Percentiles rank a stretch among this genome's conserved stretches.
phyloP scores from a whole-genome alignment of 441 rosid species.

The Syzygium syzygioides region DNA sequence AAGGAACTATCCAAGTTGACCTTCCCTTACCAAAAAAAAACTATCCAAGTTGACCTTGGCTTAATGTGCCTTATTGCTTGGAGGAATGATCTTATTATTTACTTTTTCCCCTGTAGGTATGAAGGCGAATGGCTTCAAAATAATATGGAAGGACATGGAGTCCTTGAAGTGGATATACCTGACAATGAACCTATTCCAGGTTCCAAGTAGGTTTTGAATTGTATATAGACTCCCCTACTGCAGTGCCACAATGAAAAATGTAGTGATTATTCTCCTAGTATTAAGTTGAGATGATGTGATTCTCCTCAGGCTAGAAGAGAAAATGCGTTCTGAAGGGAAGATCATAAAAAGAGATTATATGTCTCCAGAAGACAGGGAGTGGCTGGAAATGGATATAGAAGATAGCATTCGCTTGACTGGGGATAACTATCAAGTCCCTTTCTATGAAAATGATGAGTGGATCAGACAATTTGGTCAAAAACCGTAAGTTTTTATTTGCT shows the following conservation, averaged over 20 bases:
- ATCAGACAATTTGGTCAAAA: conserved; percentile 56
- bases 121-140: conserved; percentile 97
- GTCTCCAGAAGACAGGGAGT: conserved; percentile 78
- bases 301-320: conserved; percentile 65
- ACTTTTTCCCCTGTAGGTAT: conserved; percentile 37
- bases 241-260: not conserved
- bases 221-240: not conserved
- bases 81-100: not conserved
- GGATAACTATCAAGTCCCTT: conserved; percentile 53
- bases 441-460: conserved; percentile 75
- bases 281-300: conserved; percentile 1
- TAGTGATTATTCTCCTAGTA: not conserved
- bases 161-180: conserved; percentile 84
- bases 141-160: conserved; percentile 83
- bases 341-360: conserved; percentile 69
- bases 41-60: not conserved
- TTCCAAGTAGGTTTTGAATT: conserved; percentile 53
- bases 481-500: conserved; percentile 52
- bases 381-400: conserved; percentile 94
- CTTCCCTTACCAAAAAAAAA: no score
- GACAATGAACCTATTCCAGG: conserved; percentile 84
- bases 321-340: conserved; percentile 89
- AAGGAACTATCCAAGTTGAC: not conserved
- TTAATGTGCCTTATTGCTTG: not conserved
- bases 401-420: conserved; percentile 49